A percentile compares a stretch with the other conserved stretches of the same genome.
Conservation (phyloP, 805 yeast genomes). For the Candida coquimbonensis region DNA sequence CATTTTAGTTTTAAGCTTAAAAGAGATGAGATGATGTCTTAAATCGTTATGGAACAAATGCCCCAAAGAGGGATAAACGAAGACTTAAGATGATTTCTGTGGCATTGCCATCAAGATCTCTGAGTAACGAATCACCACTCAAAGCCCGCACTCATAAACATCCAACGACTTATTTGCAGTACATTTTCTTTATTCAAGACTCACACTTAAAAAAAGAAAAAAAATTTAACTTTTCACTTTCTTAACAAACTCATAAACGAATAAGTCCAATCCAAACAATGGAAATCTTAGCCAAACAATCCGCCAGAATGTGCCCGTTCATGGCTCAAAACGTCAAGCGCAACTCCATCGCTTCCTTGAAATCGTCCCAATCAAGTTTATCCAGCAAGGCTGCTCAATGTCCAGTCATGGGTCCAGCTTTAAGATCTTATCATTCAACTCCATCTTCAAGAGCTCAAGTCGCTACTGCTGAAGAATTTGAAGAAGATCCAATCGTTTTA, state of each 20-base stretch:
- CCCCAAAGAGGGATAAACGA: neutral
- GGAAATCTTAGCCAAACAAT: constrained; percentile 76
- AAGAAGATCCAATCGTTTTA: constrained; percentile 16
- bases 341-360: constrained; percentile 36
- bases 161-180: neutral
- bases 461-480: constrained; percentile 18
- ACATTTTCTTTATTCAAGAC: neutral
- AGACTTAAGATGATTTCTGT: neutral
- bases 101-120: neutral
- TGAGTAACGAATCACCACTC: neutral
- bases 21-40: neutral
- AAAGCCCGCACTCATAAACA: too few species aligned
- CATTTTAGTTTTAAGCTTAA: neutral
- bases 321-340: constrained; percentile 49
- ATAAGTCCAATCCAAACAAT: constrained; percentile 27
- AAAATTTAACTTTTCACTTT: neutral
- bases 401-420: constrained; percentile 88
- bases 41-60: neutral
- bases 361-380: constrained; percentile 27
- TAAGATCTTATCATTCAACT: constrained; percentile 29
- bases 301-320: constrained; percentile 80
- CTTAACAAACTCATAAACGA: neutral
- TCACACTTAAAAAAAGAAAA: neutral
- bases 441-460: constrained; percentile 27
- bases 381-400: constrained; percentile 59